Base-by-base conservation (phyloP, 306 rosid species). In the Ceratonia siliqua region DNA sequence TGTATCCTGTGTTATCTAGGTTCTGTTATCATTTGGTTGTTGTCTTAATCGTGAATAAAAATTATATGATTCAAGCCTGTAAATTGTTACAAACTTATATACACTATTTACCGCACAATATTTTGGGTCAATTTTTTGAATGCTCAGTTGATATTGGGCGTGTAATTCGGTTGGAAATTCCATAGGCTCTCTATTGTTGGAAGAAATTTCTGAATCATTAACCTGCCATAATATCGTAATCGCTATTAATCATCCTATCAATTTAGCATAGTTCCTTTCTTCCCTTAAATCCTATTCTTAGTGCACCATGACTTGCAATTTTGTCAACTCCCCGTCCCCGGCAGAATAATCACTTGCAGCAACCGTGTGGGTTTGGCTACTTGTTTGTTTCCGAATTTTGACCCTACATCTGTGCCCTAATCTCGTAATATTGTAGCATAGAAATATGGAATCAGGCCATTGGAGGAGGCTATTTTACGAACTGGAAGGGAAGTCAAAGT, bases 391-490 rank as follows among this genome's bases (percentile, higher is more conserved):
- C 8, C 18, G 56, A 27, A 42, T 15, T 3, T 6, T 73, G 38
- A 5, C 7, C 8, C 61, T n/a, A n/a, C 53, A 49, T 62, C 50
- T n/a, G 43, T 21, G 6, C 65, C 18, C 28, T n/a, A n/a, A 20
- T 41, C 5, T 75, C 7, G 41, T 75, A 20, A 35, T 38, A 28
- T 6, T 64, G 33, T 53, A 65, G 66, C 46, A 75, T 64, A n/a
- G n/a, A n/a, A n/a, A n/a, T n/a, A n/a, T n/a, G 24, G 48, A 18
- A 10, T 75, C 55, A 10, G 67, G 53, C 73, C 79, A 64, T 39
- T 75, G 73, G 18, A 39, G 55, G 45, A 65, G 35, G 36, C 57
- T 64, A 27, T 55, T 53, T 45, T 75, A 18, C 56, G 61, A 39
- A 28, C 71, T 3, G 15, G 71, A 62, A 4, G 43, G 73, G 22